Percentiles rank a stretch among this genome's conserved stretches.
Conservation (phyloP, 164 flowering plant genomes). For the Platanus orientalis region DNA sequence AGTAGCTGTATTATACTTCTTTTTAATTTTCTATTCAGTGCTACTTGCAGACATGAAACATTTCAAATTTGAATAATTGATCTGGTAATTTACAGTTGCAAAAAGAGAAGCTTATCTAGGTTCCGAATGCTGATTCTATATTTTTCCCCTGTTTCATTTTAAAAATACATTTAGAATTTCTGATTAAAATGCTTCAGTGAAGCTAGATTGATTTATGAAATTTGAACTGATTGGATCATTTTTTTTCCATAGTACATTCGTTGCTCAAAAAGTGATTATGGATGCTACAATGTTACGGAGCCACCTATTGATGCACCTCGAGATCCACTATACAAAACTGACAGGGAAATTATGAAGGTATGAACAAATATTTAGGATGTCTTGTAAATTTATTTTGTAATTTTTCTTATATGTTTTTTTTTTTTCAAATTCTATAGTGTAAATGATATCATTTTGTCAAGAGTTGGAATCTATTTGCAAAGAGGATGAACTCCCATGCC, state of each 20-base stretch:
- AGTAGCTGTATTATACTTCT: background rate
- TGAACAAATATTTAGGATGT: background rate
- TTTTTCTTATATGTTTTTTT: background rate
- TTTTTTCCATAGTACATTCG: conserved; percentile 60
- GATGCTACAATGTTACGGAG: conserved; percentile 79
- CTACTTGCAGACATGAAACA: background rate
- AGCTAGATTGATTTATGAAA: background rate
- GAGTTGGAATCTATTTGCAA: too few relatives aligned
- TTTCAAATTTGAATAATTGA: background rate
- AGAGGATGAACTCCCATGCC: too few relatives aligned
- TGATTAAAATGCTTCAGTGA: too few relatives aligned
- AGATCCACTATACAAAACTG: conserved; percentile 82
- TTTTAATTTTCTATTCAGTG: background rate
- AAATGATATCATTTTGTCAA: too few relatives aligned
- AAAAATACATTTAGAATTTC: too few relatives aligned
- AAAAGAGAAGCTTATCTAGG: background rate
- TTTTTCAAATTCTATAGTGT: too few relatives aligned
- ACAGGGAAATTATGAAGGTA: conserved; percentile 78
- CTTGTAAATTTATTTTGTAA: background rate
- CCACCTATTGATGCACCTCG: conserved; percentile 94
- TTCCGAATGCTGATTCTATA: too few relatives aligned
- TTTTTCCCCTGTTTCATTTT: too few relatives aligned
- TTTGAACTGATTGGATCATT: background rate
- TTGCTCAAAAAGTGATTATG: conserved; percentile 84
- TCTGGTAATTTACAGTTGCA: too few relatives aligned